Conservation (phyloP, 129 eudicot species). For the Daucus carota region DH1_v3.0 NC_030388.2:18033001-18033500, state of each 20-base stretch:
- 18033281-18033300: slow-evolving; percentile 31
- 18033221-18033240: slow-evolving; percentile 37
- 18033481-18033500: neutral
- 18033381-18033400: slow-evolving; percentile 15
- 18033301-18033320: slow-evolving; percentile 15
- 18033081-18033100: slow-evolving; percentile 51
- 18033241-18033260: slow-evolving; percentile 43
- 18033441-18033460: slow-evolving; percentile 13
- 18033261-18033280: slow-evolving; percentile 37
- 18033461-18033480: slow-evolving; percentile 16
- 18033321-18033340: slow-evolving; percentile 15
- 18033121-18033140: slow-evolving; percentile 71
- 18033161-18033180: slow-evolving; percentile 32
- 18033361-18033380: slow-evolving; percentile 5
- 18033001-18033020: slow-evolving; percentile 67
- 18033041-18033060: slow-evolving; percentile 59
- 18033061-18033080: slow-evolving; percentile 49
- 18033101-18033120: slow-evolving; percentile 61
- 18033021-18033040: slow-evolving; percentile 56
- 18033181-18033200: slow-evolving; percentile 49
- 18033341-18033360: slow-evolving; percentile 12
- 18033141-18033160: slow-evolving; percentile 60
- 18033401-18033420: slow-evolving; percentile 11
- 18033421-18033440: slow-evolving; percentile 13
- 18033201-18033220: slow-evolving; percentile 27